Evolutionary conservation across 2,329 filamentous ascomycete genomes (phyloP).

Genomic region (Fusarium chlamydosporum): DNA sequence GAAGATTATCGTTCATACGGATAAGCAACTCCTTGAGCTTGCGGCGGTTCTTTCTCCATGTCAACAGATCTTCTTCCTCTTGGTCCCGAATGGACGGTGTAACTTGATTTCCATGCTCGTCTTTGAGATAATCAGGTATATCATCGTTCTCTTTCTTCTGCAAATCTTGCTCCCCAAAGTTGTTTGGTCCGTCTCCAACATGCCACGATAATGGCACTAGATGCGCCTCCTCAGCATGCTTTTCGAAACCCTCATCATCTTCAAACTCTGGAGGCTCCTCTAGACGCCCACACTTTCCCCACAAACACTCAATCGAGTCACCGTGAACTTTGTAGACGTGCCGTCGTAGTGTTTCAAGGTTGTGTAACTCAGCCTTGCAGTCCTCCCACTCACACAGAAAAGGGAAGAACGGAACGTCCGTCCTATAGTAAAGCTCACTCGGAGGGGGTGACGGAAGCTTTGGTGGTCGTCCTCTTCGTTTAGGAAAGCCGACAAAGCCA

Average conservation of each 20-base stretch:
- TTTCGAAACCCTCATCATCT: slow-evolving; percentile 57
- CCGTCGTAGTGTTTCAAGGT: slow-evolving; percentile 69
- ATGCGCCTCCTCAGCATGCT: slow-evolving; percentile 69
- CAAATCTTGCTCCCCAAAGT: slow-evolving; percentile 49
- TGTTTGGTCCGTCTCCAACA: slow-evolving; percentile 70
- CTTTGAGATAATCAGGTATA: slow-evolving; percentile 66
- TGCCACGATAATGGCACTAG: slow-evolving; percentile 69
- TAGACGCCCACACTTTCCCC: slow-evolving; percentile 52
- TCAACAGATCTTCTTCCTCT: slow-evolving; percentile 63
- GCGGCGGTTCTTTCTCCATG: slow-evolving; percentile 61
- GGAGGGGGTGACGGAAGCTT: slow-evolving; percentile 58
- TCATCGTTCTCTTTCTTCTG: slow-evolving; percentile 50
- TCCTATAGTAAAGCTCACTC: slow-evolving; percentile 58
- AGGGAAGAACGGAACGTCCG: slow-evolving; percentile 62
- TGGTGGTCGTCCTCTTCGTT: slow-evolving; percentile 61
- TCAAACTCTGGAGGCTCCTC: slow-evolving; percentile 55
- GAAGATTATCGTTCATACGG: slow-evolving; percentile 63
- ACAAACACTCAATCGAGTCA: slow-evolving; percentile 48
- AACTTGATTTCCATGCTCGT: slow-evolving; percentile 67
- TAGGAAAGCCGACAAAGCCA: slow-evolving; percentile 50
- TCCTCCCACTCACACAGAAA: slow-evolving; percentile 73
- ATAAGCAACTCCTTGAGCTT: slow-evolving; percentile 61
- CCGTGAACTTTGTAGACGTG: slow-evolving; percentile 68
- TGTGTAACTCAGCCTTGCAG: slow-evolving; percentile 73
- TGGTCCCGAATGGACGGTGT: slow-evolving; percentile 70